Percentiles rank a stretch among this genome's conserved stretches.
These are phyloP conservation scores for Leptographium procerum DNA, from an alignment of 2,329 filamentous ascomycete genomes.

Conservation along the genomic window DNA sequence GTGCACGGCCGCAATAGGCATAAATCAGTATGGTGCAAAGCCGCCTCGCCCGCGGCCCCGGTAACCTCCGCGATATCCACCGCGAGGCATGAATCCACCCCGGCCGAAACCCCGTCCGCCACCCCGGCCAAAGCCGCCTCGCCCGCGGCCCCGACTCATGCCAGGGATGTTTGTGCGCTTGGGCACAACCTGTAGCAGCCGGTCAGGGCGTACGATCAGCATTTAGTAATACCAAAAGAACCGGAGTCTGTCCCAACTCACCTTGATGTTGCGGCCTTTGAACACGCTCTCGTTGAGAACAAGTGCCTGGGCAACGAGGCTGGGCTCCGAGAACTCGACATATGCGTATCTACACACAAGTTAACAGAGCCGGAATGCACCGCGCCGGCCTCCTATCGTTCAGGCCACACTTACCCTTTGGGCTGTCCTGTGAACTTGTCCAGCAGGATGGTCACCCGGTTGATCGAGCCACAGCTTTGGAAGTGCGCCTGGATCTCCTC, in stretches of 20 bases:
- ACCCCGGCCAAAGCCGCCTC: conserved; percentile 32
- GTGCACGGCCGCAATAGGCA: background rate
- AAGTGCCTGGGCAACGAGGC: conserved; percentile 81
- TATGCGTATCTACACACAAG: conserved; percentile 69
- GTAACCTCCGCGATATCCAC: conserved; percentile 49
- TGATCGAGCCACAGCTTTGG: conserved; percentile 93
- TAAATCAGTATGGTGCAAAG: conserved; percentile 53
- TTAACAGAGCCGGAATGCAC: background rate
- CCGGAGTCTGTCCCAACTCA: background rate
- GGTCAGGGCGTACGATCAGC: background rate
- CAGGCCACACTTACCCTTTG: conserved; percentile 63
- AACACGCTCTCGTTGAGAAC: conserved; percentile 95
- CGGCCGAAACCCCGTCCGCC: conserved; percentile 39
- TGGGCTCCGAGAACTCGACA: conserved; percentile 94
- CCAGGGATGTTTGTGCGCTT: conserved; percentile 96
- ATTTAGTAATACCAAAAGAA: background rate
- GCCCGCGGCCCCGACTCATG: conserved; percentile 67
- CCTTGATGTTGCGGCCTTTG: conserved; percentile 86
- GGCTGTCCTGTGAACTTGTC: conserved; percentile 98
- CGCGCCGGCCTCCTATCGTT: background rate
- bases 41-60: conserved; percentile 55
- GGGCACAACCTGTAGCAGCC: conserved; percentile 47
- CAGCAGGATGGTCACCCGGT: conserved; percentile 90
- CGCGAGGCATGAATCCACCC: conserved; percentile 41
- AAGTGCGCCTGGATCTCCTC: conserved; percentile 99